Evolutionary conservation across 2,329 filamentous ascomycete species (phyloP), one percentile per base, ranked within the genome.

Genomic region (Xylariaceae sp.): DNA sequence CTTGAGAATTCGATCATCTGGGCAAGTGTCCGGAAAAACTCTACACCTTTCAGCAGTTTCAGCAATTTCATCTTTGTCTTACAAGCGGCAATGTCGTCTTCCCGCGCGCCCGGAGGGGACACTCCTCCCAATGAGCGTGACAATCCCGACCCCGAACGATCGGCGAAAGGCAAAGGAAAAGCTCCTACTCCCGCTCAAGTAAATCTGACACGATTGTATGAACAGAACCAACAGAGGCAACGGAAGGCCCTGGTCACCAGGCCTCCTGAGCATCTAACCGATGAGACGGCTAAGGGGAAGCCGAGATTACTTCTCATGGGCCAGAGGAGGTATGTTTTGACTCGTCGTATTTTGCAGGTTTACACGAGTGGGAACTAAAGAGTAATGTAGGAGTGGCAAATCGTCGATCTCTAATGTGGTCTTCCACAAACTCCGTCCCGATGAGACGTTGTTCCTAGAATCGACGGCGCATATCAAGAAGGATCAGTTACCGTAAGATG

Each of bases 401-500:
- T 97, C 94, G 0, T 99, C 94, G 4, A 97, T 99, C 72, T 94
- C 92, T 30, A 97, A 92, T 71, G 95, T 99, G 52, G 93, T 99
- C n/a, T 97, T 99, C 71, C 92, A 97, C 76, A 99, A 99, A 73
- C 87, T 97, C 71, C 91, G 93, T 2, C 92, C 94, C 1, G 95
- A 90, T 67, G 95, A 99, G 77, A 97, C 94, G 0, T 78, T 99
- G 13, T 99, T 96, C 69, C 82, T 99, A 15, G 94, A 97, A 74
- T 96, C 94, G 0, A 99, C 94, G 3, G 92, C 92, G 8, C 84
- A 90, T 37, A 95, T 97, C 64, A 92, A 96, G 71, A 96, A 96
- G 72, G 92, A 97, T 67, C 90, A 89, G 2, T 92, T 97, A 81
- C 90, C 94, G 92, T 97, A 75, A 77, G 90, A 78, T 18, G 18